A percentile compares a stretch with the other conserved stretches of the same genome.
These are phyloP conservation scores for Silybum marianum DNA, from an alignment of 129 eudicot species.

Conservation along the genomic window DNA sequence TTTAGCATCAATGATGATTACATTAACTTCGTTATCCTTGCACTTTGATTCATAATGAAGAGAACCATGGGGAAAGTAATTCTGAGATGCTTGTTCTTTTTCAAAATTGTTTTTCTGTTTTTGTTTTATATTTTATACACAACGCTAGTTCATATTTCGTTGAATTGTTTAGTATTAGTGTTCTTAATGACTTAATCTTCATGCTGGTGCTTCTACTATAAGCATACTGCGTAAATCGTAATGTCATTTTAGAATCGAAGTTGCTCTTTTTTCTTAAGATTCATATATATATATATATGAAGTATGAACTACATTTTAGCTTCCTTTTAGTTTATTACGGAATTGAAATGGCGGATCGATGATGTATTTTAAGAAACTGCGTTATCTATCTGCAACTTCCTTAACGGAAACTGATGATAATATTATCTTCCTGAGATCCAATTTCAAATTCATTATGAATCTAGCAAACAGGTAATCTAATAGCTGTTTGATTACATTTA, in stretches of 20 bases:
- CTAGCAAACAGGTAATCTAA: neutral
- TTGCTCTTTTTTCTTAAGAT: neutral
- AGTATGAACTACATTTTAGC: neutral
- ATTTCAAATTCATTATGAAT: neutral
- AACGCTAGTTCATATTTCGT: no score
- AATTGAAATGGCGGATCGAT: neutral
- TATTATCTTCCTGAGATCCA: constrained; percentile 29
- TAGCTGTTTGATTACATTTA: no score
- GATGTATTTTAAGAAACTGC: constrained; percentile 15
- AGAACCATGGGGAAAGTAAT: constrained; percentile 38
- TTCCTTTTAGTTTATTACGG: neutral
- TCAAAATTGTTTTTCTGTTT: no score
- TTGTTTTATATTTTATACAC: no score
- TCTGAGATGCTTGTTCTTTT: constrained; percentile 37
- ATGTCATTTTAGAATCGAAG: no score
- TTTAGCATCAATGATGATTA: constrained; percentile 37
- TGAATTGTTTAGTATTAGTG: no score
- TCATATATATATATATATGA: neutral
- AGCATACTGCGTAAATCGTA: no score
- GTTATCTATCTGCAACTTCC: constrained; percentile 46
- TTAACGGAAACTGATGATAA: constrained; percentile 37
- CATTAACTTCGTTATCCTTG: constrained; percentile 45
- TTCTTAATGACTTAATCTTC: no score
- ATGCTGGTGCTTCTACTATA: no score
- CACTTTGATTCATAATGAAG: constrained; percentile 50